phyloP scores from a whole-genome alignment of 2,329 filamentous ascomycete genomes.

The Paecilomyces dactylethromorphus region DNA sequence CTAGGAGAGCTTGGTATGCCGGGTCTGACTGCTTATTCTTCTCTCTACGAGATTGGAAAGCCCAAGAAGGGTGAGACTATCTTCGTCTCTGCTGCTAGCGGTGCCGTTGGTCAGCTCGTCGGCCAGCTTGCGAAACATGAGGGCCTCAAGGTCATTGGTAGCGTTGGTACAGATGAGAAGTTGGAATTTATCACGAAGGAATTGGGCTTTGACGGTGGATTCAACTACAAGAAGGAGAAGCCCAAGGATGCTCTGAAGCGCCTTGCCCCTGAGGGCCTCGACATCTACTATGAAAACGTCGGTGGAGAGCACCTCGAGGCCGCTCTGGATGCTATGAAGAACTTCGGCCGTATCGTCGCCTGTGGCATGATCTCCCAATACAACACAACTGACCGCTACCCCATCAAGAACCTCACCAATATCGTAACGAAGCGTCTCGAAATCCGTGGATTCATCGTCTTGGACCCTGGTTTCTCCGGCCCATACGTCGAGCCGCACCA shows the following conservation, averaged over 20 bases:
- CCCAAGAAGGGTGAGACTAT: conserved; percentile 75
- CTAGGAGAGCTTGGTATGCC: conserved; percentile 73
- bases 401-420: conserved; percentile 59
- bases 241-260: conserved; percentile 60
- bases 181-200: conserved; percentile 66
- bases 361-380: conserved; percentile 72
- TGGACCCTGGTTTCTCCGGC: conserved; percentile 58
- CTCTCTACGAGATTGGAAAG: conserved; percentile 67
- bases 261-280: conserved; percentile 69
- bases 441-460: conserved; percentile 70
- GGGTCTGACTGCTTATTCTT: conserved; percentile 67
- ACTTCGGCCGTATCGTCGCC: conserved; percentile 58
- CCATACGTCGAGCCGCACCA: conserved; percentile 65
- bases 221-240: conserved; percentile 84
- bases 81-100: conserved; percentile 72
- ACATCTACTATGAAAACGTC: conserved; percentile 79
- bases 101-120: conserved; percentile 76
- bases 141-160: conserved; percentile 72
- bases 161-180: conserved; percentile 74
- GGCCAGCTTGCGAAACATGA: conserved; percentile 79
- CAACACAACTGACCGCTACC: conserved; percentile 60
- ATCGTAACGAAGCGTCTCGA: conserved; percentile 61
- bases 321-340: conserved; percentile 58
- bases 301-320: conserved; percentile 69
- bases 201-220: conserved; percentile 65